Conservation (phyloP, 208 protist genomes). For the Trichomonas tenax region DNA sequence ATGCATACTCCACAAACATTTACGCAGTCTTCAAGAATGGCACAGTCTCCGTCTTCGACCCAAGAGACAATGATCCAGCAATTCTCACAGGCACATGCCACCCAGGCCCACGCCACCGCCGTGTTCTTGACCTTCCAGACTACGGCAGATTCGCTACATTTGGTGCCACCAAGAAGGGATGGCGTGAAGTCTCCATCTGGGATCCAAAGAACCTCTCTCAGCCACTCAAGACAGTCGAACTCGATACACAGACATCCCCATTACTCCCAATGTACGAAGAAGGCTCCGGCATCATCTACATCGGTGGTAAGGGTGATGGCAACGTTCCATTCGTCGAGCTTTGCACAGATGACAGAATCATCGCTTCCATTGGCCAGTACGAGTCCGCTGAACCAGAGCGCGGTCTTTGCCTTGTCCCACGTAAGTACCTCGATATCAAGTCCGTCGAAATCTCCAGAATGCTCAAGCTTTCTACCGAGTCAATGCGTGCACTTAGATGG, state of each 20-base stretch:
- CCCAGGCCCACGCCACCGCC: not conserved
- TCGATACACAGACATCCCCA: not conserved
- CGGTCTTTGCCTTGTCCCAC: not conserved
- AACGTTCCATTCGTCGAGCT: not conserved
- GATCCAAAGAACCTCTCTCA: not conserved
- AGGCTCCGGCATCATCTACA: not conserved
- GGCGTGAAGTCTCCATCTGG: not conserved
- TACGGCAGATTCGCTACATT: not conserved
- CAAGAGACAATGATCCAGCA: not conserved
- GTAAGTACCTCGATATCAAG: not conserved
- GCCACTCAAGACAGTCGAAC: not conserved
- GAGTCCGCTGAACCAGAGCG: not conserved
- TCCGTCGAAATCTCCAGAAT: not conserved
- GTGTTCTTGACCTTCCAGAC: not conserved
- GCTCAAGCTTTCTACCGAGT: not conserved
- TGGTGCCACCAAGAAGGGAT: not conserved
- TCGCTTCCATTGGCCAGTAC: not conserved
- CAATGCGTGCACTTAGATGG: not conserved
- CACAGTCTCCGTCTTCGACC: not conserved
- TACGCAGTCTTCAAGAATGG: not conserved
- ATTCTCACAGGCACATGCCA: not conserved
- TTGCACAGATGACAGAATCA: not conserved
- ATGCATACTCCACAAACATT: not conserved
- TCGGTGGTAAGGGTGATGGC: slow-evolving; percentile 6
- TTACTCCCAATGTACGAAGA: slow-evolving; percentile 7